Percentiles rank a stretch among this genome's conserved stretches.
phyloP scores from a whole-genome alignment of 208 protist species.

The Crithidia acanthocephali region DNA sequence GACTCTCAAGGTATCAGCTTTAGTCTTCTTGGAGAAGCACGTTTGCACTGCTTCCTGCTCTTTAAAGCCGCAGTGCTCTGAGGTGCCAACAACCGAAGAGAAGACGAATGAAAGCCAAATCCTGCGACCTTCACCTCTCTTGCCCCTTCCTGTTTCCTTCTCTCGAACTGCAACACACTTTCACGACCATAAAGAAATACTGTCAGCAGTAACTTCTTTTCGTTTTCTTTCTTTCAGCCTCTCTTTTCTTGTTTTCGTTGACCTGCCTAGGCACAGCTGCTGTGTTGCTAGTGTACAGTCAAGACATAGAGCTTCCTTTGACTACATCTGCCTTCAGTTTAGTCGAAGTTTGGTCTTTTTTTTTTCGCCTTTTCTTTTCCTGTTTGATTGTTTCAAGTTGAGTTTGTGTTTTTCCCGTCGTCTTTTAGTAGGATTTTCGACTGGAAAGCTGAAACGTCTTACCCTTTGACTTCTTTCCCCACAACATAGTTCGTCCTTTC shows the following conservation, averaged over 20 bases:
- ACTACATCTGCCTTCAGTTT: not conserved
- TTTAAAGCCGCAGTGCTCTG: too few species aligned
- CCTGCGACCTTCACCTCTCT: too few species aligned
- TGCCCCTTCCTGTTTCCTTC: not conserved
- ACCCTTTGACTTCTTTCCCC: not conserved
- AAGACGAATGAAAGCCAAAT: too few species aligned
- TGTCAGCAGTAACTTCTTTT: not conserved
- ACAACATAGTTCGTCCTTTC: conserved; percentile 12
- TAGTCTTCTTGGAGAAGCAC: too few species aligned
- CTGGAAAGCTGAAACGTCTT: not conserved
- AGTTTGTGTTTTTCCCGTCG: not conserved
- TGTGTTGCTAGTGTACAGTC: not conserved
- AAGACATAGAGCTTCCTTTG: not conserved
- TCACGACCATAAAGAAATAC: too few species aligned
- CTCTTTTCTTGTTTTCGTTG: not conserved
- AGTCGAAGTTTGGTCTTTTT: not conserved
- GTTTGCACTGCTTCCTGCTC: too few species aligned
- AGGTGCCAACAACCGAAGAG: too few species aligned
- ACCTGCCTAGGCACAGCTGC: not conserved
- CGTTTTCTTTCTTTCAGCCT: not conserved
- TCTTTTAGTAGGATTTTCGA: conserved; percentile 4
- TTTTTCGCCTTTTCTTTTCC: not conserved
- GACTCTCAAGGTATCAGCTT: too few species aligned
- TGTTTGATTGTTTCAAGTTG: too few species aligned
- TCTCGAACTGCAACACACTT: too few species aligned